Base-by-base conservation (phyloP, 495 filamentous ascomycete genomes). In the Penicillium cosmopolitanum region DNA sequence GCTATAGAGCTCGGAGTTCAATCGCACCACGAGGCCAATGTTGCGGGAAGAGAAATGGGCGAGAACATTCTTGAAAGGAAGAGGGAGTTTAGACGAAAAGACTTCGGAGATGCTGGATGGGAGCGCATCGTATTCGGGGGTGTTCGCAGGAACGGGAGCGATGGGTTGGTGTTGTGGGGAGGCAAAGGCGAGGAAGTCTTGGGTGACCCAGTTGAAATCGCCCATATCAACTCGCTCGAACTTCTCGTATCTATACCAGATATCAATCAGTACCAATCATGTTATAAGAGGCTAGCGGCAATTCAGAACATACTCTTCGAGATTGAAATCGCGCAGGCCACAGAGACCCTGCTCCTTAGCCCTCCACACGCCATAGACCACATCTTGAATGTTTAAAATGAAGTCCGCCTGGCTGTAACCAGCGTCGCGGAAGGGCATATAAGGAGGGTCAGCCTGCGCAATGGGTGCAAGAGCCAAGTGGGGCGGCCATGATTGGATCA, bases 181-280 rank as follows among this genome's bases (percentile, higher is more conserved):
- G 15, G 95, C 95, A 69, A 99, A 97, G 16, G 95, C 95, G 13
- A 99, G 84, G 76, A 99, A 99, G 58, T 90, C 80, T 13, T 93
- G 93, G 11, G 93, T 96, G 48, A 99, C 82, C 95, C 95, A 99
- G 80, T 99, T 99, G 88, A 99, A 99, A 74, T 99, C 95, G 56
- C 95, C 95, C 81, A 97, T 93, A 65, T 99, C 96, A 3, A 98
- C 95, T 54, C 95, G 84, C 74, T 99, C 95, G 62, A 84, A 99
- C 67, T 85, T 88, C 76, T 99, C 95, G 68, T 99, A 92, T 43
- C 87, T 90, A 54, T 15, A n/a, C 10, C 11, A 8, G 11, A 1
- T 47, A 58, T 80, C 50, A 80, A 58, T 80, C 50, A 80, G 70
- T 46, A 13, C n/a, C 6, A 13, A 4, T 16, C 13, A 50, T 31